Evolutionary conservation across 768 basidiomycete species (phyloP).

Genomic region (Hydnomerulius pinastri): DNA sequence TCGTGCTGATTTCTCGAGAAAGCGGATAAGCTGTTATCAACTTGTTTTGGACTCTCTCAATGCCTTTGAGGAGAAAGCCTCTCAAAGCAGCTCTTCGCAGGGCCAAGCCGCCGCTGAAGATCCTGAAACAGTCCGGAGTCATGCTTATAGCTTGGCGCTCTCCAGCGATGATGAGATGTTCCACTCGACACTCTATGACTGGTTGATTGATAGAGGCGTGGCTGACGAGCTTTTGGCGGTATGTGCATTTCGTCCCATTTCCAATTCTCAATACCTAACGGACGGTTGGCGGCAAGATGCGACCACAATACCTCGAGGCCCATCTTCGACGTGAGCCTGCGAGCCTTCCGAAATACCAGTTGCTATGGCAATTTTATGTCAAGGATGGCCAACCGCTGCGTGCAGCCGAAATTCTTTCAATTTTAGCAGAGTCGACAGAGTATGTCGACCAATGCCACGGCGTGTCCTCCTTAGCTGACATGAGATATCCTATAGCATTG

Average conservation of each 20-base stretch:
- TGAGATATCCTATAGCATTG: constrained; percentile 47
- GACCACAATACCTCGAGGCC: constrained; percentile 84
- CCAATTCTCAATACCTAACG: constrained; percentile 11
- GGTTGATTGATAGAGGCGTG: constrained; percentile 78
- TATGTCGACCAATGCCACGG: constrained; percentile 37
- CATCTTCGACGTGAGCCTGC: constrained; percentile 82
- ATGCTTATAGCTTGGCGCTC: constrained; percentile 87
- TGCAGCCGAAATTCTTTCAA: constrained; percentile 83
- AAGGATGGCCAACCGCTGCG: constrained; percentile 85
- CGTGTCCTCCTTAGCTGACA: background rate
- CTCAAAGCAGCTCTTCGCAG: constrained; percentile 22
- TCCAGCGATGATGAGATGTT: constrained; percentile 88
- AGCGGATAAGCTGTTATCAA: constrained; percentile 75
- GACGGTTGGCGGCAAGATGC: constrained; percentile 53
- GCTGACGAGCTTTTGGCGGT: constrained; percentile 93
- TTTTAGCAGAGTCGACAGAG: constrained; percentile 84
- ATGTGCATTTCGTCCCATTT: constrained; percentile 20
- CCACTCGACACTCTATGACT: constrained; percentile 92
- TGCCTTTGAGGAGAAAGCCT: constrained; percentile 71
- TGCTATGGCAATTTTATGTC: constrained; percentile 97
- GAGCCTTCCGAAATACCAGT: constrained; percentile 79
- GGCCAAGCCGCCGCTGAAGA: constrained; percentile 44
- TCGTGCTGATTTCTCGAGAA: constrained; percentile 57
- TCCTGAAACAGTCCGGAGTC: constrained; percentile 71
- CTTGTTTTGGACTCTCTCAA: constrained; percentile 80